Conservation (phyloP, 176 grass and related monocot genomes). For the Aechmea fasciata region DNA sequence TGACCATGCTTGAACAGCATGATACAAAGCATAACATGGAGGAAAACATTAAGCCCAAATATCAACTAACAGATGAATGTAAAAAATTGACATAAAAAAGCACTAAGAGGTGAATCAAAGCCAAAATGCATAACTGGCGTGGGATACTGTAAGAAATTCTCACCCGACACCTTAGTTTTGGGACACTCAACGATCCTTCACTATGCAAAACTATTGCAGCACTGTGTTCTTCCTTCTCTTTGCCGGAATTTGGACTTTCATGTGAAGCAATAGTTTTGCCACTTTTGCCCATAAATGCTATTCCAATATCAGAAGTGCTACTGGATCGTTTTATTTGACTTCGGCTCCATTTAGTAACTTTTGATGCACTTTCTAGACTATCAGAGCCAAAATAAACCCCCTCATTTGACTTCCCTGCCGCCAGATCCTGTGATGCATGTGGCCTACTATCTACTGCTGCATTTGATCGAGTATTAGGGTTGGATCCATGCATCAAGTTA, state of each 20-base stretch:
- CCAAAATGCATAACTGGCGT: neutral
- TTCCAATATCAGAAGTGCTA: conserved; percentile 85
- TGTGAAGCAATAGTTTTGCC: conserved; percentile 30
- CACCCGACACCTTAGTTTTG: conserved; percentile 90
- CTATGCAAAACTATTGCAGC: conserved; percentile 29
- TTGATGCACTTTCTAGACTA: conserved; percentile 30
- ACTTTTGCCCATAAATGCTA: conserved; percentile 34
- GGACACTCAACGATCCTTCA: conserved; percentile 47
- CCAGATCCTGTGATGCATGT: conserved; percentile 35
- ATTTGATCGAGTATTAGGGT: conserved; percentile 41
- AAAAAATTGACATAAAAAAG: neutral
- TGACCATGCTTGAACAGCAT: too few species aligned
- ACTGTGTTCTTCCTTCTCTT: conserved; percentile 37
- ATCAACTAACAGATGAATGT: neutral
- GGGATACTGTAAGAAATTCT: conserved; percentile 39
- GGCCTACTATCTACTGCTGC: conserved; percentile 30
- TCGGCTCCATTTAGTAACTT: conserved; percentile 25
- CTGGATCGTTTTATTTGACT: conserved; percentile 70
- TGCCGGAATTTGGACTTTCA: conserved; percentile 31
- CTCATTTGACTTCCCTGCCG: conserved; percentile 35
- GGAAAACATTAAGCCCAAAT: neutral
- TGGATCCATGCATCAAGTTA: conserved; percentile 69
- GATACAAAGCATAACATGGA: too few species aligned
- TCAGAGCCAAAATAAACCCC: conserved; percentile 18
- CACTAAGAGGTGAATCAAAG: neutral